These are phyloP conservation scores for Inga leiocalycina DNA, from an alignment of 306 rosid genomes.

Conservation along the genomic window DNA sequence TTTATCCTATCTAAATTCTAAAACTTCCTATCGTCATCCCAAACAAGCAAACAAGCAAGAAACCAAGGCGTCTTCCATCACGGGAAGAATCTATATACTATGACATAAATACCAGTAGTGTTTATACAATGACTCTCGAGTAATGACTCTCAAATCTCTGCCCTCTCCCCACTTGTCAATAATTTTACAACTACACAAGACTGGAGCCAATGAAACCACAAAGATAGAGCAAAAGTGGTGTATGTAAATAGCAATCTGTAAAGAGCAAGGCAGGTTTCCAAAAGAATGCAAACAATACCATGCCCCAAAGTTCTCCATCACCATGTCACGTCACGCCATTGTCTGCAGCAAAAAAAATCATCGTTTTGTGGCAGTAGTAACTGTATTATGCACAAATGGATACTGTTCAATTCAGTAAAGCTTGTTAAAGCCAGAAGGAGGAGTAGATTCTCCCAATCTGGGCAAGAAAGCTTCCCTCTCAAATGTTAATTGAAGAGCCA, in stretches of 20 bases:
- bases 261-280: neutral
- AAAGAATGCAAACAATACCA: constrained; percentile 10
- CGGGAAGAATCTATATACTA: neutral
- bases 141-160: neutral
- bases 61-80: no score
- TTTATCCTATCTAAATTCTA: no score
- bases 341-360: neutral
- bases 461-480: constrained; percentile 70
- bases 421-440: constrained; percentile 52
- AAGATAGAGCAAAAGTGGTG: neutral
- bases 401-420: constrained; percentile 31
- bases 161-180: neutral
- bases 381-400: neutral
- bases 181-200: neutral
- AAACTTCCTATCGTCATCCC: no score
- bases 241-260: neutral
- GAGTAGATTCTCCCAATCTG: constrained; percentile 48
- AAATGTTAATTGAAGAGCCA: constrained; percentile 57
- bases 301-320: neutral
- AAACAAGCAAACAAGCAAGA: no score
- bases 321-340: neutral
- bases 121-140: neutral
- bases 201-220: neutral
- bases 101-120: neutral
- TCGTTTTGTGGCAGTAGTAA: neutral